Conservation (phyloP, 192 early-diverging fungal species). For the Coemansia guatemalensis region DNA sequence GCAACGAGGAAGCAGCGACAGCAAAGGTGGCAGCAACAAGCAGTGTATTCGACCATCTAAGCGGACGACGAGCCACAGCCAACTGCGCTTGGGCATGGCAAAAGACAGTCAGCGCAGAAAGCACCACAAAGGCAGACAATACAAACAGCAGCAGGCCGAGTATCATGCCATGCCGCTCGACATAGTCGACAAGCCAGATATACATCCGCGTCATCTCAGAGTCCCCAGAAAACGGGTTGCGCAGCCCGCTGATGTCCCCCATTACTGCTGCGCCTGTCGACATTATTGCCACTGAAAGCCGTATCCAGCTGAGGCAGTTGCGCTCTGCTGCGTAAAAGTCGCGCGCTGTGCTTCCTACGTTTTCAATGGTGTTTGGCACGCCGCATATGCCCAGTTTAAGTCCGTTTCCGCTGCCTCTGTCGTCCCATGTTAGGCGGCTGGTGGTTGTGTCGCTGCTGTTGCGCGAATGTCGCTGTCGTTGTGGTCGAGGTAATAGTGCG, state of each 20-base stretch:
- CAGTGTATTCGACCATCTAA: constrained; percentile 33
- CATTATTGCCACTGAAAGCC: constrained; percentile 33
- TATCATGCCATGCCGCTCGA: background rate
- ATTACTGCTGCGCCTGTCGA: constrained; percentile 33
- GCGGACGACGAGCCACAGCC: constrained; percentile 15
- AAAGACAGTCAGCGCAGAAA: constrained; percentile 21
- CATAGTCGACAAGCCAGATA: constrained; percentile 2
- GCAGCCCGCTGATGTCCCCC: background rate
- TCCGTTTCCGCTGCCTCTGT: background rate
- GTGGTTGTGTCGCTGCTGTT: constrained; percentile 10
- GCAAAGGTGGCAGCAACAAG: constrained; percentile 20
- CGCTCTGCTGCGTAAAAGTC: constrained; percentile 51
- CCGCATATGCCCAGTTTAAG: background rate
- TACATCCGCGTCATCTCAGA: background rate
- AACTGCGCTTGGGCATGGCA: constrained; percentile 33
- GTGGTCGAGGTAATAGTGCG: constrained; percentile 2
- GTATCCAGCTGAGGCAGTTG: constrained; percentile 47
- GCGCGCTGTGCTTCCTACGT: constrained; percentile 37
- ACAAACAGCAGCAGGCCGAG: constrained; percentile 19
- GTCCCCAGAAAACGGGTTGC: background rate
- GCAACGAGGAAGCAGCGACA: constrained; percentile 5
- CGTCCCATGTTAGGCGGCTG: background rate
- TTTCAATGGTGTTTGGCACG: constrained; percentile 14
- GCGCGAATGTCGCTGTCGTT: constrained; percentile 1
- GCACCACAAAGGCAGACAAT: constrained; percentile 15